Percentiles rank a stretch among this genome's conserved stretches.
These are phyloP conservation scores for Zasmidium cellare DNA, from an alignment of 2,329 filamentous ascomycete species.

Conservation along the genomic window DNA sequence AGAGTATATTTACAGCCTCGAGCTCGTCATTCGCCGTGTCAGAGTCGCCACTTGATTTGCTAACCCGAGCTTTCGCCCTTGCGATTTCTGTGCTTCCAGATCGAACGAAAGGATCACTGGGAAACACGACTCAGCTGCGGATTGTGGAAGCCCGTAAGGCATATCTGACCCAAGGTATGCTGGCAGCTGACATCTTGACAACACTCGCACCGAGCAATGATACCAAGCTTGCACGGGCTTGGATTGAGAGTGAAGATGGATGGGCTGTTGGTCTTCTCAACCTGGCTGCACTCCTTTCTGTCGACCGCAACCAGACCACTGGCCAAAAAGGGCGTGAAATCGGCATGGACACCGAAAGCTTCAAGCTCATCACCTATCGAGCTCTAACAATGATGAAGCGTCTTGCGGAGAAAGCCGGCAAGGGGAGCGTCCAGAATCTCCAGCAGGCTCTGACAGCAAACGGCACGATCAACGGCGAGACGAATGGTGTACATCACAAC, in stretches of 20 bases:
- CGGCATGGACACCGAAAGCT: constrained; percentile 33
- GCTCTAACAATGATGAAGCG: constrained; percentile 49
- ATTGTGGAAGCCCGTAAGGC: constrained; percentile 83
- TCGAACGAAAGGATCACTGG: constrained; percentile 56
- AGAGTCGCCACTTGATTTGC: constrained; percentile 68
- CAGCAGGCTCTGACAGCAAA: constrained; percentile 9
- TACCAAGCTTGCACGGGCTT: constrained; percentile 67
- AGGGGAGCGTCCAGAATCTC: constrained; percentile 22
- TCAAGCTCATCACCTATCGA: constrained; percentile 41
- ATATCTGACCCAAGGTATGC: constrained; percentile 85
- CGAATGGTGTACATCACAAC: constrained; percentile 22
- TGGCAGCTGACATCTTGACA: constrained; percentile 85
- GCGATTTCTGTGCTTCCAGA: constrained; percentile 84
- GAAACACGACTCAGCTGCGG: constrained; percentile 50
- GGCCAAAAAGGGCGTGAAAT: constrained; percentile 22
- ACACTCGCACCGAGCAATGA: constrained; percentile 56
- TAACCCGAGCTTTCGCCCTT: constrained; percentile 84
- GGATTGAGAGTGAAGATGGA: constrained; percentile 81
- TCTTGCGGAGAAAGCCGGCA: constrained; percentile 45
- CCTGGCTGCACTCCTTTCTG: constrained; percentile 71
- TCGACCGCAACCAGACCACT: constrained; percentile 46
- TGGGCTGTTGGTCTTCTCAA: constrained; percentile 79
- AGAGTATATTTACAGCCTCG: constrained; percentile 71
- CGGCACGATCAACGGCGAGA: constrained; percentile 25
- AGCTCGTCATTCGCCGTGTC: constrained; percentile 41